These are phyloP conservation scores for Neoboletus brunneissimus DNA, from an alignment of 768 basidiomycete genomes.

Conservation along the genomic window DNA sequence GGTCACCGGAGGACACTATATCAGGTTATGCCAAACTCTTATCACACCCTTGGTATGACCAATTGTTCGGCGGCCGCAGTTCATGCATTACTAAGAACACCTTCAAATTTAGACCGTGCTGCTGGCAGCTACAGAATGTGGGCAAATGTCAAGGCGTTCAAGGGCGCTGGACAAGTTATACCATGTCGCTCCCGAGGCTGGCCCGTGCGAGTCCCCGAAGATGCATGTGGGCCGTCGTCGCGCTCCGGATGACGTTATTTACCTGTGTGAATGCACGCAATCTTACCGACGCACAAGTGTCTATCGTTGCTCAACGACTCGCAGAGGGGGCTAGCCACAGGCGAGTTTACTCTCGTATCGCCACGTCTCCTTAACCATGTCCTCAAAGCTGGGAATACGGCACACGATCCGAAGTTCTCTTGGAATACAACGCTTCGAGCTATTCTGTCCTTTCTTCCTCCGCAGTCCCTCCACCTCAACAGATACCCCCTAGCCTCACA, in stretches of 20 bases:
- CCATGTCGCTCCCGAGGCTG: neutral
- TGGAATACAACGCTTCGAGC: constrained; percentile 45
- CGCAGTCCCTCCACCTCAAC: constrained; percentile 27
- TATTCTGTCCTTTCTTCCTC: constrained; percentile 44
- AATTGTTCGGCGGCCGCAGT: too few relatives aligned
- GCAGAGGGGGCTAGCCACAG: constrained; percentile 43
- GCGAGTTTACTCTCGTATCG: constrained; percentile 18
- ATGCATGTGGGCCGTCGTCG: neutral
- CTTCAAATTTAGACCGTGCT: neutral
- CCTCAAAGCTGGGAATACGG: constrained; percentile 52
- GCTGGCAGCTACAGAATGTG: neutral
- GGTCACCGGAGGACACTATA: too few relatives aligned
- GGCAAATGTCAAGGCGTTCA: too few relatives aligned
- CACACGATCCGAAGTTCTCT: constrained; percentile 47
- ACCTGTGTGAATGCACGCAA: constrained; percentile 29
- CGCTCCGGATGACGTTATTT: constrained; percentile 6
- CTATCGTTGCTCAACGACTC: constrained; percentile 36
- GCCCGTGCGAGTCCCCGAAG: neutral
- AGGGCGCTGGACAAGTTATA: neutral
- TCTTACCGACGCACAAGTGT: constrained; percentile 36
- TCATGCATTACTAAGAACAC: neutral
- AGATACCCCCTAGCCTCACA: constrained; percentile 17
- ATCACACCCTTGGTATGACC: too few relatives aligned
- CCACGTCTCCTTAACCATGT: neutral
- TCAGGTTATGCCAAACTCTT: too few relatives aligned